These are phyloP conservation scores for Paxillus rubicundulus DNA, from an alignment of 768 basidiomycete species.

Conservation along the genomic window DNA sequence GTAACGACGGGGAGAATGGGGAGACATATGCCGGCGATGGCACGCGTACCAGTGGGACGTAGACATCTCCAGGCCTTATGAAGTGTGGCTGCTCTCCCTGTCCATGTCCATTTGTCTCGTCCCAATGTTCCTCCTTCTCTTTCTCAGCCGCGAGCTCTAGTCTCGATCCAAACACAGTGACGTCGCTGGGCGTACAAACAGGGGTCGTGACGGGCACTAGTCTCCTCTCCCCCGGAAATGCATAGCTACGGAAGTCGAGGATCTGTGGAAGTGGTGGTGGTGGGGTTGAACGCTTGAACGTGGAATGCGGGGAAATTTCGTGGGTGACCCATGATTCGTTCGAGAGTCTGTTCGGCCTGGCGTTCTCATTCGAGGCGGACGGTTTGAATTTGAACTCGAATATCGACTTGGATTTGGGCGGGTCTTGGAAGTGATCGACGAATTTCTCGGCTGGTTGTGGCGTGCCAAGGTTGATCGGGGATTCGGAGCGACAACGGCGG, in stretches of 20 bases:
- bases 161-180: conserved; percentile 16
- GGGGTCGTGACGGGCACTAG: conserved; percentile 18
- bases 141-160: neutral
- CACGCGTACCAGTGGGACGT: conserved; percentile 14
- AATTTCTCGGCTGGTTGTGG: neutral
- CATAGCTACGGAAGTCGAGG: conserved; percentile 11
- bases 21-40: conserved; percentile 21
- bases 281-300: neutral
- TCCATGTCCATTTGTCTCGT: neutral
- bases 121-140: neutral
- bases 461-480: neutral
- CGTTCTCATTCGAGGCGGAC: conserved; percentile 6
- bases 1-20: conserved; percentile 18
- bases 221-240: conserved; percentile 8
- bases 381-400: neutral
- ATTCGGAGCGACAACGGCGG: conserved; percentile 9
- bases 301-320: neutral
- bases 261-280: neutral
- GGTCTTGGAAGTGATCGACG: conserved; percentile 13
- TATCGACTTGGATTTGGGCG: neutral
- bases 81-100: neutral
- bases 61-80: neutral
- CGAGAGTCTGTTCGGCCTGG: conserved; percentile 13
- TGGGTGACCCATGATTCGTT: conserved; percentile 28
- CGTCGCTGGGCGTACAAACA: conserved; percentile 17